Evolutionary conservation across 2,329 filamentous ascomycete genomes (phyloP), one percentile per base, ranked within the genome.

Genomic region (Exutisphaerella laricina): DNA sequence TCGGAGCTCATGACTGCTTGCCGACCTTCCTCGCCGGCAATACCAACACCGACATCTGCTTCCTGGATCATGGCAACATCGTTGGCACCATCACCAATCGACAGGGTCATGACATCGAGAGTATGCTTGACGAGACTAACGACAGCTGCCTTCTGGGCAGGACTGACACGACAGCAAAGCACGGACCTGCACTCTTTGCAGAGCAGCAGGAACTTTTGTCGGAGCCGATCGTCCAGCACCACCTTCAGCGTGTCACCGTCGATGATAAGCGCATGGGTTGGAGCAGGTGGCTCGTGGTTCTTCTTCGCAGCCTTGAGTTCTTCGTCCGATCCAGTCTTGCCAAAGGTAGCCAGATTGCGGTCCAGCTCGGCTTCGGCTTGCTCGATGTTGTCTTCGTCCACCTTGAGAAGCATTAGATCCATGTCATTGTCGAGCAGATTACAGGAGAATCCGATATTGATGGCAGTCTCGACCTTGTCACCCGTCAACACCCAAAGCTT

Each of bases 391-490:
- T 88, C 83, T 51, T 94, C 87, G 1, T 85, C 78, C 21, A 92
- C 76, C 61, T 94, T 94, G 56, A 98, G 75, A 36, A 94, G 80
- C 51, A 98, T 85, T 49, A 98, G 72, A 55, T 98, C 92, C 92
- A 98, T 96, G 55, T 95, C 87, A 65, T 96, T 98, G 67, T 90
- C 88, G 42, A 98, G 78, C 22, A 98, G 75, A 57, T 98, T 98
- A 72, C 94, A 98, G 8, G 94, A 98, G 68, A 97, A 98, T 2
- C 92, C 92, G 61, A 98, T 98, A 69, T 98, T 98, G 79, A 98
- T 98, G 45, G 94, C 92, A 17, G 92, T 98, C 69, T 98, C 92
- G 22, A 97, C 90, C 68, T 97, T 98, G 74, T 98, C 92, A 51
- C 94, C 92, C 12, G 92, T 98, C 52, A 98, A 71, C 41, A 98